Base-by-base conservation (phyloP, 2,329 filamentous ascomycete genomes). In the Phoma sp. region DNA sequence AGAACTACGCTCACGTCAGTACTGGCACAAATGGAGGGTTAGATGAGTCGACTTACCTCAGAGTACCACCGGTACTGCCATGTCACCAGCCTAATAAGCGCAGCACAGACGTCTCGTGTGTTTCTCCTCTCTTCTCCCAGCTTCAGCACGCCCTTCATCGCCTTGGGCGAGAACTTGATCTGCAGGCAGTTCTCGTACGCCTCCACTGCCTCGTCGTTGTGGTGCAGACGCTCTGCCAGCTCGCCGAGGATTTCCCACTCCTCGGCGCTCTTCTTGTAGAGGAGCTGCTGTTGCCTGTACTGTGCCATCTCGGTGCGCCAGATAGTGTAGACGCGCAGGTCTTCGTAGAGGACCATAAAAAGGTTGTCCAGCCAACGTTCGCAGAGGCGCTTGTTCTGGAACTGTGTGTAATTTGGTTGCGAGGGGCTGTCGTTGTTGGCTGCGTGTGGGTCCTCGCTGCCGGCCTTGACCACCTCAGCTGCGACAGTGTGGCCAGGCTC, bases 11-110 rank as follows among this genome's bases (percentile, higher is more conserved):
- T 4, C 1, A 11, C 11, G 42, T 61, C 50, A 59, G 59, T 25
- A 32, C n/a, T 40, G 23, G 23, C 29, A 24, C 33, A 1, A 13
- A 22, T 2, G 18, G 2, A 18, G 18, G 2, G 18, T 18, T 18
- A 18, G 18, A 18, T 18, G 18, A 2, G 18, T 1, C 18, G 18
- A 59, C 63, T 22, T 64, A 88, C 86, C 84, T 99, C 95, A 52
- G 93, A 97, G 79, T 99, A 99, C 95, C 95, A 99, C 64, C 95
- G 84, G 78, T 97, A 99, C 78, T 99, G 95, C 95, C 95, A 99
- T 10, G 93, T 95, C 30, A 98, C 91, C 37, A 99, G 80, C 47
- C 92, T 83, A 62, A 99, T 97, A 54, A 97, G 82, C n/a, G 90
- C 88, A 25, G 87, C 89, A 6, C 98, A 83, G 52, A 88, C 91